Percentiles rank a stretch among this genome's conserved stretches.
phyloP scores from a whole-genome alignment of 805 yeast genomes.

The Pichia kluyveri region DNA sequence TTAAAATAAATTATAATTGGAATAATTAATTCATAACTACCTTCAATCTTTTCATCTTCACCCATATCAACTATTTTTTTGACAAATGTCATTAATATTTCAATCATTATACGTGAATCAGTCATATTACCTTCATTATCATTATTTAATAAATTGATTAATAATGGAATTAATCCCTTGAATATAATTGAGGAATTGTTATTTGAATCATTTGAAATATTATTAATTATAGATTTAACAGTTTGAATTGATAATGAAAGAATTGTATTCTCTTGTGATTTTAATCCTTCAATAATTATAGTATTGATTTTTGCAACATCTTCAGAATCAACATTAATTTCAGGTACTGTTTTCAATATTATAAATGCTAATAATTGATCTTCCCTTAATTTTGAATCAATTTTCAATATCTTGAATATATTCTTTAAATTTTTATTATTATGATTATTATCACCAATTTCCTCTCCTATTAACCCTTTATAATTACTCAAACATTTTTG shows the following conservation, averaged over 20 bases:
- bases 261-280: conserved; percentile 25
- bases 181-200: not conserved
- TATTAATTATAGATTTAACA: conserved; percentile 43
- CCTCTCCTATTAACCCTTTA: conserved; percentile 8
- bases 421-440: conserved; percentile 21
- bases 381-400: conserved; percentile 11
- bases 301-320: conserved; percentile 31
- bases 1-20: conserved; percentile 27
- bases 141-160: conserved; percentile 25
- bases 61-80: conserved; percentile 20
- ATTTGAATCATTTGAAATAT: conserved; percentile 12
- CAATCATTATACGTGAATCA: conserved; percentile 36
- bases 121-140: conserved; percentile 9
- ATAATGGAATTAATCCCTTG: conserved; percentile 31
- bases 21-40: conserved; percentile 23
- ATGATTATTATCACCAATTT: not conserved
- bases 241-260: conserved; percentile 47
- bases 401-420: conserved; percentile 22
- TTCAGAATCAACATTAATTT: conserved; percentile 22
- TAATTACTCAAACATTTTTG: conserved; percentile 34
- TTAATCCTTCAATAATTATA: conserved; percentile 29
- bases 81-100: conserved; percentile 38
- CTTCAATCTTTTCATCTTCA: conserved; percentile 1
- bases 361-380: conserved; percentile 38
- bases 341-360: conserved; percentile 32